Evolutionary conservation across 2,329 filamentous ascomycete species (phyloP), one percentile per base, ranked within the genome.

Genomic region (Colletotrichum nymphaeae): DNA sequence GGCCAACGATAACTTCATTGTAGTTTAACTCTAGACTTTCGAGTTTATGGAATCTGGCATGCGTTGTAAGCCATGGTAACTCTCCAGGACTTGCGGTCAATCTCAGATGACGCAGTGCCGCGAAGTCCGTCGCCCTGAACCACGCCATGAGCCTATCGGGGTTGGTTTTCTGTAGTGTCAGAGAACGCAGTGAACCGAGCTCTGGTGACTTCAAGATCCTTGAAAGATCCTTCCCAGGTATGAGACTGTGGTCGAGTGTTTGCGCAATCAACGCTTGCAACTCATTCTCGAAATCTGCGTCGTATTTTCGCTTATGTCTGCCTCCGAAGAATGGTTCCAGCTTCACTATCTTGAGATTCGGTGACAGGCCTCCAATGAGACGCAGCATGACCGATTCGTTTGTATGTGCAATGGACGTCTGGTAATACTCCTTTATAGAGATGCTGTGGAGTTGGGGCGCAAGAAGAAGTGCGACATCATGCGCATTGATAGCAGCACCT

Each of bases 351-450:
- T 11, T 46, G 24, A 67, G 64, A 19, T 35, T 58, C 37, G 64
- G 64, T 24, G 37, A 53, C 3, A 58, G 37, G n/a, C 55, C 64
- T 16, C 37, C 24, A 24, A 67, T 55, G 64, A 67, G 64, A n/a
- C 24, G 32, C 2, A 19, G 30, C 11, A 59, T 53, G 9, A 28
- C n/a, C 12, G 16, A 46, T 37, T 67, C 64, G 35, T 65, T 65
- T 19, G 35, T 46, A n/a, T 65, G 63, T 7, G 24, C 63, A 30
- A 52, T 64, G 24, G 35, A 56, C 12, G 30, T 28, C 52, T 65
- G 64, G 22, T 37, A 55, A n/a, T 67, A 71, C 28, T 71, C 69
- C 8, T 56, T 66, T 24, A 71, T 42, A 19, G 32, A 42, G 49
- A 62, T 56, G 19, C 46, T 22, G 28, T 56, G 63, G 12, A 67